A percentile compares a stretch with the other conserved stretches of the same genome.
Conservation (phyloP, 257 asterid genomes). For the Nicotiana benthamiana region DNA sequence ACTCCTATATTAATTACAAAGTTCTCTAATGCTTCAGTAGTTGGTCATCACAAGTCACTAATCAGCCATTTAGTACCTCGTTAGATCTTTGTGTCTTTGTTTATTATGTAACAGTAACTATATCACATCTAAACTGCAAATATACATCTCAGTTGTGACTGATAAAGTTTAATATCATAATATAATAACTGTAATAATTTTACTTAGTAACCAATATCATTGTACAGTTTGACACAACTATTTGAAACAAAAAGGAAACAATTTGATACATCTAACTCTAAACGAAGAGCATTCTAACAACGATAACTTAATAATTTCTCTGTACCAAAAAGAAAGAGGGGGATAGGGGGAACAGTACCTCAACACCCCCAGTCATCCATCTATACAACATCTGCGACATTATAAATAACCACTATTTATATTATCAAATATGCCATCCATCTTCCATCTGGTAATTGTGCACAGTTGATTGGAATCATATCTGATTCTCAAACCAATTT, state of each 20-base stretch:
- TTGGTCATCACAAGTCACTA: not conserved
- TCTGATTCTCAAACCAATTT: not conserved
- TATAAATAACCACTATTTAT: not conserved
- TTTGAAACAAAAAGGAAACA: not conserved
- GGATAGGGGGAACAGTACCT: not conserved
- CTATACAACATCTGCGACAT: not conserved
- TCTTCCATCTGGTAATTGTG: not conserved
- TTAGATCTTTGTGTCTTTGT: not conserved
- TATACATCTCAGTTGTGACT: not conserved
- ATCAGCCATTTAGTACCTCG: not conserved
- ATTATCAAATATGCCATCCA: not conserved
- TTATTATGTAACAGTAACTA: not conserved
- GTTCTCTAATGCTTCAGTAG: not conserved
- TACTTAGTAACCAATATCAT: not conserved
- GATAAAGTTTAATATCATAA: not conserved
- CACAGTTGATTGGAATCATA: not conserved
- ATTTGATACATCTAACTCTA: not conserved
- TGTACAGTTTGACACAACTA: not conserved
- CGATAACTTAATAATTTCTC: not conserved
- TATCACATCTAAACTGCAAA: not conserved
- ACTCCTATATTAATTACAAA: not conserved
- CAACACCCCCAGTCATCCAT: not conserved
- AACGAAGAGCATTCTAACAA: not conserved
- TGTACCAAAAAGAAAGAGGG: not conserved
- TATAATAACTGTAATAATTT: not conserved